Percentiles rank a stretch among this genome's conserved stretches.
Conservation (phyloP, 2,329 filamentous ascomycete genomes). For the Diaporthe citri region DNA sequence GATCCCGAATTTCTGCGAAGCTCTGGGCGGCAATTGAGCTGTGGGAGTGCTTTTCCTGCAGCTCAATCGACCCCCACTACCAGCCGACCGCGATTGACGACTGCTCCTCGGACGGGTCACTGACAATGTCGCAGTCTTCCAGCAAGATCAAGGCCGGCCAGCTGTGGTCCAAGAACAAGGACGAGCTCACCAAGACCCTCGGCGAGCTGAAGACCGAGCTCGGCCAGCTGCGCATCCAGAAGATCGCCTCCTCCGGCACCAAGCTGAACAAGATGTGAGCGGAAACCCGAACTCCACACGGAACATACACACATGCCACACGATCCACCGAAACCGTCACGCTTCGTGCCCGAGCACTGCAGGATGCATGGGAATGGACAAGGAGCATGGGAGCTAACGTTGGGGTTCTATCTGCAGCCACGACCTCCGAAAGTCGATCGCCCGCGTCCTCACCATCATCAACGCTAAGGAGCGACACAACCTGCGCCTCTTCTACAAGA, state of each 20-base stretch:
- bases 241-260: conserved; percentile 93
- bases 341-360: not conserved
- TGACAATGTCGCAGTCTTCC: conserved; percentile 63
- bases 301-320: conserved; percentile 9
- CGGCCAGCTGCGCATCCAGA: conserved; percentile 96
- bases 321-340: conserved; percentile 15
- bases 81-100: conserved; percentile 30
- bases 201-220: conserved; percentile 96
- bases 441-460: conserved; percentile 98
- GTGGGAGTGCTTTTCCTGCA: conserved; percentile 16
- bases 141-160: conserved; percentile 91
- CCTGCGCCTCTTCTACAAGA: conserved; percentile 99
- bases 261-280: conserved; percentile 98
- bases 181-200: conserved; percentile 96
- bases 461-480: conserved; percentile 99
- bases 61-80: conserved; percentile 7
- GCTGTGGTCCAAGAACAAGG: conserved; percentile 99
- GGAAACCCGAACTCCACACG: conserved; percentile 36
- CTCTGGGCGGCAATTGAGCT: not conserved
- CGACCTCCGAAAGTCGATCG: conserved; percentile 99
- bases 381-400: conserved; percentile 41
- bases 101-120: conserved; percentile 31
- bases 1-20: conserved; percentile 26
- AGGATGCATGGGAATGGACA: conserved; percentile 25
- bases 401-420: conserved; percentile 71